Evolutionary conservation across 768 basidiomycete species (phyloP), one percentile per base, ranked within the genome.

Genomic region (Postia placenta): DNA sequence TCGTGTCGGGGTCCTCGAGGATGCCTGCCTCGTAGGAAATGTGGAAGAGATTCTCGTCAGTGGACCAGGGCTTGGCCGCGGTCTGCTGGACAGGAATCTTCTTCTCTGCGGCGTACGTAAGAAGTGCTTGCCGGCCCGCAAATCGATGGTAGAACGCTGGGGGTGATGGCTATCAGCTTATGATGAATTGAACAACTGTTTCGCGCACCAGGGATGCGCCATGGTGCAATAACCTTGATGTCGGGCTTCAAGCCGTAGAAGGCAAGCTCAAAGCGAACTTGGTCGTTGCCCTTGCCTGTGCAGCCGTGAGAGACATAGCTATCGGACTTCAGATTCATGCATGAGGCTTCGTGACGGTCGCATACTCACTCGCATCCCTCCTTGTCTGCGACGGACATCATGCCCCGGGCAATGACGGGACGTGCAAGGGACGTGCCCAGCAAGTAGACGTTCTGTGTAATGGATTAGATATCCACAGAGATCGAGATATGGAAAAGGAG

Each of bases 21-120:
- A 99, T 98, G 39, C 95, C 96, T 11, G 96, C 95, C 69, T 99
- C 96, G 72, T 97, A 99, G 15, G 96, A 98, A 70, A 98, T 99
- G 75, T 99, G 96, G 85, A 95, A 97, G 42, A 99, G 78, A 73
- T 98, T 99, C 73, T 98, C 96, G 66, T 99, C 95, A 5, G 96
- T 99, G 2, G 95, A 97, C 96, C 96, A 99, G 30, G 96, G 95
- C 72, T 98, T 97, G 48, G 94, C 79, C 11, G 88, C 79, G 40
- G 96, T 99, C 72, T 99, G 96, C 55, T 83, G 78, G 52, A 99
- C 94, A 48, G 93, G 93, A 56, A 99, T 95, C 42, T 80, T 68
- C 66, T 92, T 90, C 63, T 89, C 73, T 6, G 83, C 83, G 24
- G 96, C 96, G 59, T 85, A 99, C 23, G 80, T 78, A 51, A 99